Evolutionary conservation across 805 yeast genomes (phyloP), one percentile per base, ranked within the genome.

Genomic region (Metschnikowia kofuensis): DNA sequence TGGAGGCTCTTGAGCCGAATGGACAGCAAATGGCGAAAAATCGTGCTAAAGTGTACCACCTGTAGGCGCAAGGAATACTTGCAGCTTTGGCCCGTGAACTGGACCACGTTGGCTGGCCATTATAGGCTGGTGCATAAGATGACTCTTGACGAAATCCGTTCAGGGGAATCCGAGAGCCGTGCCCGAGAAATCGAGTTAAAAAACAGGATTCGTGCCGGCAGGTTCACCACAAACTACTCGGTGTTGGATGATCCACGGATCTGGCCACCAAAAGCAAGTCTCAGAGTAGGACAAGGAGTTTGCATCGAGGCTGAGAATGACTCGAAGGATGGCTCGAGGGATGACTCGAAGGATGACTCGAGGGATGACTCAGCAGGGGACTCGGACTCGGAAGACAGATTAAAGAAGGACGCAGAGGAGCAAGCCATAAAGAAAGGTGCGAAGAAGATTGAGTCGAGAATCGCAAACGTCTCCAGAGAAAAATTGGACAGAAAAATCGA

Each of bases 31-130:
- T 44, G 47, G 47, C 37, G 41, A 37, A 44, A 44, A 14, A 44
- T 44, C 28, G 10, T 29, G 16, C 8, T 44, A 14, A 37, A 30
- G 31, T 44, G 47, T 37, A 44, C 41, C 1, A 10, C 21, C 29
- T 44, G 47, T 37, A 21, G 21, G 21, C 30, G 31, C 21, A 37
- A 44, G 38, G 29, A 14, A 13, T 44, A 36, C 28, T 10, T 37
- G 41, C 47, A 44, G 30, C 31, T 14, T 21, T 44, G 47, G 47
- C 47, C 47, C 28, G 41, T 44, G 16, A 44, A 44, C 34, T 44
- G 47, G 47, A 44, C 37, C 11, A 44, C 41, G 16, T 44, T 44
- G 37, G 36, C 41, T 4, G 47, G 15, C 12, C 47, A 44, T 36
- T 44, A 44, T 37, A 37, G 30, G 29, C 30, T 9, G 9, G 36